phyloP scores from a whole-genome alignment of 345 rosid species.

The Populus tremula region DNA sequence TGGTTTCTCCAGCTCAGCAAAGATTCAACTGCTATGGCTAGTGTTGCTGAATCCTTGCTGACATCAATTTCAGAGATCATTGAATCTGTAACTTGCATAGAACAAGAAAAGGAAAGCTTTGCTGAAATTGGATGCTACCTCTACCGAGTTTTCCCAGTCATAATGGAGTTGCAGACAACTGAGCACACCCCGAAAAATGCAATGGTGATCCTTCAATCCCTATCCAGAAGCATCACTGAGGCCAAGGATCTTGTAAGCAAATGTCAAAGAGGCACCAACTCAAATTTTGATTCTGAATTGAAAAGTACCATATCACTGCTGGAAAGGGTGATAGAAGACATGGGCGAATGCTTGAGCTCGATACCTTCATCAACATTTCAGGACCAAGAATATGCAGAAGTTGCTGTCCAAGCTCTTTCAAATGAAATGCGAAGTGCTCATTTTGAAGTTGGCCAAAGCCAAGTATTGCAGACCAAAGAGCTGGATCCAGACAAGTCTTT shows the following conservation, averaged over 20 bases:
- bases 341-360: slow-evolving; percentile 58
- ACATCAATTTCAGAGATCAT: slow-evolving; percentile 52
- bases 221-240: slow-evolving; percentile 40
- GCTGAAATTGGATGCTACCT: slow-evolving; percentile 57
- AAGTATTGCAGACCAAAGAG: slow-evolving; percentile 15
- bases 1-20: slow-evolving; percentile 39
- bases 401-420: slow-evolving; percentile 55
- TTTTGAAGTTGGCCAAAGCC: slow-evolving; percentile 31
- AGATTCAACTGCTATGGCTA: slow-evolving; percentile 26
- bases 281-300: slow-evolving; percentile 39
- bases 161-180: slow-evolving; percentile 66
- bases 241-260: slow-evolving; percentile 46
- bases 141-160: slow-evolving; percentile 52
- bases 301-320: slow-evolving; percentile 42
- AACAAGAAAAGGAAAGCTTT: slow-evolving; percentile 43
- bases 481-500: slow-evolving; percentile 15
- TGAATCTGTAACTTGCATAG: slow-evolving; percentile 36
- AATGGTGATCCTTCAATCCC: slow-evolving; percentile 46
- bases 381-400: slow-evolving; percentile 51
- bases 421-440: slow-evolving; percentile 61
- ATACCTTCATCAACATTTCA: slow-evolving; percentile 57
- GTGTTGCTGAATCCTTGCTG: slow-evolving; percentile 40
- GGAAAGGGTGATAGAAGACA: slow-evolving; percentile 40
- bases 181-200: slow-evolving; percentile 38
- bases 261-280: slow-evolving; percentile 23